Evolutionary conservation across 495 filamentous ascomycete genomes (phyloP), one percentile per base, ranked within the genome.

Genomic region (Geoglossum glabrum): DNA sequence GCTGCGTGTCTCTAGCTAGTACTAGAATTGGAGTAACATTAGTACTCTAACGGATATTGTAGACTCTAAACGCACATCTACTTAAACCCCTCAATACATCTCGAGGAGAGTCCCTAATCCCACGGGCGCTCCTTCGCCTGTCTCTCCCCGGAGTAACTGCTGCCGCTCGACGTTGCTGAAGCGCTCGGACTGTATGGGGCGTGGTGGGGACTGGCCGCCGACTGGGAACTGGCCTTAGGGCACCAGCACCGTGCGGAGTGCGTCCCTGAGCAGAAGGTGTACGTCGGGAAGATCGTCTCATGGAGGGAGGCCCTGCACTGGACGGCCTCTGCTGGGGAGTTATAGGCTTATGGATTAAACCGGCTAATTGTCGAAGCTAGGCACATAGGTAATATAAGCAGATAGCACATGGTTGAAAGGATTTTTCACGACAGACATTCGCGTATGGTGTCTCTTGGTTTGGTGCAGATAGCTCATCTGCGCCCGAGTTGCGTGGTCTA

Each of bases 21-120:
- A 77, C 73, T 69, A 23, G 40, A 54, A 27, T 17, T 17, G 54
- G 10, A 23, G 21, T 4, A 57, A 3, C n/a, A 52, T n/a, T 45
- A 57, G 30, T 15, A 19, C 1, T 38, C 3, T 60, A 47, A 65
- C 38, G 19, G 9, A 58, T 4, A 45, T 21, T 3, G 1, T 4
- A 21, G 40, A 31, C 31, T 13, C 1, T 17, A 31, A 23, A 60
- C 66, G 27, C 71, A 68, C 78, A 72, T 69, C 73, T 78, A 55
- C 83, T 82, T 10, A 92, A 71, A 56, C 80, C 78, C 28, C 79
- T 75, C 30, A 90, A 65, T 23, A 80, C 71, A 64, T 88, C 81
- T 56, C 85, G 79, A 6, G 85, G 85, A 6, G 86, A 87, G 67
- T 89, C 85, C 47, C 85, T 76, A 64, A 83, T 80, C 59, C 82